Evolutionary conservation across 169 alveolate genomes (phyloP), one percentile per base, ranked within the genome.

Genomic region (Plasmodium relictum): DNA sequence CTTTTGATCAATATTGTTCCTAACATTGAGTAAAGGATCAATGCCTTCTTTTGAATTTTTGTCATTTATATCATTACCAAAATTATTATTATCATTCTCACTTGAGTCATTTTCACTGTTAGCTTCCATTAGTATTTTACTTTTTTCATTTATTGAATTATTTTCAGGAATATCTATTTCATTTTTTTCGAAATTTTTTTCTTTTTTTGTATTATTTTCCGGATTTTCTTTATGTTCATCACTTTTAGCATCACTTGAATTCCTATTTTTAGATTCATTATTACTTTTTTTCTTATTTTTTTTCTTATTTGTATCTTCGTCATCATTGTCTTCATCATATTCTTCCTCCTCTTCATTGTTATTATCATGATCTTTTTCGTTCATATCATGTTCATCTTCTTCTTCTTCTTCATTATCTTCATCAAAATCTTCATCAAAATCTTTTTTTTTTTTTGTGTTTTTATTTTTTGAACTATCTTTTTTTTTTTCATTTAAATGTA

Each of bases 331-430:
- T 58, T 39, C 69, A 41, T 65, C 73, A 16, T 73, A 56, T 0
- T 76, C 69, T 12, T 5, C 74, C 12, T 50, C 76, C 0, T 61
- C 58, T 6, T 18, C 74, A 14, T 61, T 73, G 2, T 44, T 45
- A 2, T 22, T 61, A 50, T 74, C 88, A 26, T 31, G 39, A 22
- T 39, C 58, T 0, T 62, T 58, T 16, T n/a, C 63, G 5, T 50
- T 54, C 2, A 72, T 24, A n/a, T 72, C 70, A 9, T n/a, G 68
- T 20, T 58, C 89, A 20, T 76, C 48, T 6, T 65, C 71, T 8
- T 16, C 74, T 14, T 74, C 74, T 16, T 63, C 76, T 22, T 76
- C 89, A 76, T 65, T 52, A 39, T 45, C 2, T 16, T 74, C 74
- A 7, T 66, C 88, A 6, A 2, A 41, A 24, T 76, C 73, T 12